Evolutionary conservation across 2,329 filamentous ascomycete genomes (phyloP), one percentile per base, ranked within the genome.

Genomic region (Botryotinia convoluta): DNA sequence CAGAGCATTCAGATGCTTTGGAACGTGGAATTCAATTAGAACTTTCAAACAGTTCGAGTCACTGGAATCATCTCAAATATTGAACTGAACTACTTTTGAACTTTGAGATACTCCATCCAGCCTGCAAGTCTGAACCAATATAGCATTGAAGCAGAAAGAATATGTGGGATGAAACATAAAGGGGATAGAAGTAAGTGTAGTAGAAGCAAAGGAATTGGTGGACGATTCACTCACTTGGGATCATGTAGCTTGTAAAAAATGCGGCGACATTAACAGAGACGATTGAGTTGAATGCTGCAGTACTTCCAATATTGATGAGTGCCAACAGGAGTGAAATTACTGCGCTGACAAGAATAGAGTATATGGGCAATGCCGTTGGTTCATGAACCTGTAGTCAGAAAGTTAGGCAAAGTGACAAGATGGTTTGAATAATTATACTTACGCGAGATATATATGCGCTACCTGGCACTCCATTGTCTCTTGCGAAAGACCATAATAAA

Each of bases 251-350:
- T 22, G 82, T 80, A 61, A 83, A 85, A 35, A 85, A 81, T 0
- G 82, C 84, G 0, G 82, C 83, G 37, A 85, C 81, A 9, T 81
- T 80, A 4, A 86, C 79, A 0, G 83, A 84, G 7, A 85, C 80
- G 8, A 87, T 80, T 8, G 84, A 84, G 75, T 84, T 84, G 76
- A 87, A 85, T 0, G 83, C 85, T 0, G 80, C 79, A 9, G 79
- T 79, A 0, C 80, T 82, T 10, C 83, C 84, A 51, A 85, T 82
- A 74, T 84, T 83, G 74, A 85, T 84, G 8, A 84, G 78, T 1
- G 79, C 80, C n/a, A 84, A 72, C 6, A 80, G 73, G 16, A 77
- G 45, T 16, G 76, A 72, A 74, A 84, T 82, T 8, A 82, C 72
- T 0, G 80, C 81, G 16, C 81, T 76, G 20, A 77, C 68, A n/a